Evolutionary conservation across 1,139 yeast genomes (phyloP).

Genomic region (Diutina sp.): DNA sequence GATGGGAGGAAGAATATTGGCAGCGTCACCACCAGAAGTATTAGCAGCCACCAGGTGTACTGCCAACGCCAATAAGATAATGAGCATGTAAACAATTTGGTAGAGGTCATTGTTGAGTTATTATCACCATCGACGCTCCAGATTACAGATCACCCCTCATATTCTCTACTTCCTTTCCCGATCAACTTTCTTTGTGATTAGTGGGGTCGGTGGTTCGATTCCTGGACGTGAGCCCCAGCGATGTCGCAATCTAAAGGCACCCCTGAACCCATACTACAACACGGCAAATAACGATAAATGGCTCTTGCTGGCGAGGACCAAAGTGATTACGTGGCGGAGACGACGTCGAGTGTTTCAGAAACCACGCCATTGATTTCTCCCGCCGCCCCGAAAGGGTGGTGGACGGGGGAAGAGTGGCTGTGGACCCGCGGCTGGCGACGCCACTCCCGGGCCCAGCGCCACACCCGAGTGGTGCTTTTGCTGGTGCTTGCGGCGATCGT

Average conservation of each 20-base stretch:
- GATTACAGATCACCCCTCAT: background rate
- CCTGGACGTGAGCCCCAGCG: background rate
- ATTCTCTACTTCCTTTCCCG: no score
- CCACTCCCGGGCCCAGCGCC: background rate
- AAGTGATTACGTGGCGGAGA: background rate
- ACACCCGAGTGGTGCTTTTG: background rate
- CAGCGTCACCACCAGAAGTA: background rate
- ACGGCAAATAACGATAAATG: background rate
- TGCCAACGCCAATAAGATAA: background rate
- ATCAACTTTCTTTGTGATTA: no score
- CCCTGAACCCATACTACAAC: background rate
- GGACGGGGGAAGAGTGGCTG: background rate
- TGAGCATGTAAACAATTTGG: background rate
- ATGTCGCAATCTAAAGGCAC: background rate
- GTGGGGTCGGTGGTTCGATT: background rate
- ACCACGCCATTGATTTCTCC: background rate
- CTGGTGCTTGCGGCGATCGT: background rate
- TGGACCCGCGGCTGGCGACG: background rate
- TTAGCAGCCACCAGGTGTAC: background rate
- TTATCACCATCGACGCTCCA: background rate
- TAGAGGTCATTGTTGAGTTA: background rate
- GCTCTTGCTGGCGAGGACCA: background rate
- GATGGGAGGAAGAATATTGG: background rate
- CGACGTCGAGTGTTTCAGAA: background rate
- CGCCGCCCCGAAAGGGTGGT: background rate